Conservation (phyloP, 768 basidiomycete genomes). For the Amanita brunnescens region DNA sequence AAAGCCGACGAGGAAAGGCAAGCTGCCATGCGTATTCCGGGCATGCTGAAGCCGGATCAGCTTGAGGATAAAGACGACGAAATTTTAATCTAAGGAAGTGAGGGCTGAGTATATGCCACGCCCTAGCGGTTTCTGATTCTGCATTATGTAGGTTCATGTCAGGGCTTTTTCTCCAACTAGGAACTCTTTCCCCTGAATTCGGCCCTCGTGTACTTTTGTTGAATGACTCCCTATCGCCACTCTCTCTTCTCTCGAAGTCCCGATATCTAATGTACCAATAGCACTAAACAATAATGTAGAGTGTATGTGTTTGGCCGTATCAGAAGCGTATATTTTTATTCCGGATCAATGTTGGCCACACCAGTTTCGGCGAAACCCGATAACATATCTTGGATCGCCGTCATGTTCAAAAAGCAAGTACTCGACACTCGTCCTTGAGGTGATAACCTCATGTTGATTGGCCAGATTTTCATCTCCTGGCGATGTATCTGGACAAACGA, state of each 20-base stretch:
- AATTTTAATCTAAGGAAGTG: constrained; percentile 37
- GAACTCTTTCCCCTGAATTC: constrained; percentile 16
- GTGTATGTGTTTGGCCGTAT: constrained; percentile 4
- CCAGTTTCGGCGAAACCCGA: not conserved
- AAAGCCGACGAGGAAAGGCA: constrained; percentile 80
- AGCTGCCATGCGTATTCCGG: constrained; percentile 90
- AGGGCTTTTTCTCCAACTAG: constrained; percentile 4
- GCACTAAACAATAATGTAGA: constrained; percentile 34
- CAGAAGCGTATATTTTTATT: not conserved
- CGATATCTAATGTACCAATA: constrained; percentile 36
- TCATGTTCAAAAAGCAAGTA: constrained; percentile 71
- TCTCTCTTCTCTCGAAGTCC: constrained; percentile 20
- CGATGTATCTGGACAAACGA: constrained; percentile 85
- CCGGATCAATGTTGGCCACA: not conserved
- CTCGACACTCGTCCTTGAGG: constrained; percentile 4
- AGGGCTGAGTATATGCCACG: not conserved
- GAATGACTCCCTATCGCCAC: constrained; percentile 21
- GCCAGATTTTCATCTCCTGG: constrained; percentile 60
- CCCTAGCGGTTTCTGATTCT: constrained; percentile 11
- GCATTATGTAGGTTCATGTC: not conserved
- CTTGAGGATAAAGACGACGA: constrained; percentile 92
- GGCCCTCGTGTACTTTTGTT: constrained; percentile 2
- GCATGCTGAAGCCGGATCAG: constrained; percentile 94
- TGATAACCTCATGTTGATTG: constrained; percentile 10
- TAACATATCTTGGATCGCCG: not conserved